Evolutionary conservation across 768 basidiomycete genomes (phyloP).

Genomic region (Lactarius sanguifluus): DNA sequence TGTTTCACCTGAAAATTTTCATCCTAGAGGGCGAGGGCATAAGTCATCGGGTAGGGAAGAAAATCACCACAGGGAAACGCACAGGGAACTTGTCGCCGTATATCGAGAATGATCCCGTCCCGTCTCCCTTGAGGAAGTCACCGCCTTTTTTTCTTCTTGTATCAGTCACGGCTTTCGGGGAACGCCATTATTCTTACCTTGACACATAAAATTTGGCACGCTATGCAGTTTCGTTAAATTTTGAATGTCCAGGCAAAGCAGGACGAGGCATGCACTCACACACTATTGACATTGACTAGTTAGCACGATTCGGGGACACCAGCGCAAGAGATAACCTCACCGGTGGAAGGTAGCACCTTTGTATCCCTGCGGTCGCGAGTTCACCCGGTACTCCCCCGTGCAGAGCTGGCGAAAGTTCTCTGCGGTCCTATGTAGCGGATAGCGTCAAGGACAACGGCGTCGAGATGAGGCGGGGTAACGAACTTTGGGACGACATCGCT

Average conservation of each 20-base stretch:
- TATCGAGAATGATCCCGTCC: conserved; percentile 95
- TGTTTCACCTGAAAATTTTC: conserved; percentile 96
- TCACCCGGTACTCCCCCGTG: conserved; percentile 91
- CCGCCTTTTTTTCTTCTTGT: conserved; percentile 54
- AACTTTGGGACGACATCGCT: conserved; percentile 95
- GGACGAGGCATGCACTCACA: conserved; percentile 46
- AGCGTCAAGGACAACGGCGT: not conserved
- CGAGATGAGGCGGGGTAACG: conserved; percentile 31
- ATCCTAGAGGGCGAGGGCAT: conserved; percentile 51
- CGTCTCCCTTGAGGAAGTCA: conserved; percentile 92
- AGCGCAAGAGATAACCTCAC: conserved; percentile 43
- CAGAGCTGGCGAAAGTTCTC: conserved; percentile 98
- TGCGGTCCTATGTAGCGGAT: conserved; percentile 67
- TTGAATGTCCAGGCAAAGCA: conserved; percentile 19
- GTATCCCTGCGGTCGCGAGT: conserved; percentile 86
- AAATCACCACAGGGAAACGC: conserved; percentile 31
- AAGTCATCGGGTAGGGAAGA: not conserved
- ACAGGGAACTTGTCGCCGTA: conserved; percentile 95
- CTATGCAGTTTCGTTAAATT: conserved; percentile 39
- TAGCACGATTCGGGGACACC: conserved; percentile 31
- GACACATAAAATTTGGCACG: conserved; percentile 94
- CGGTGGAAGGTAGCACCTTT: conserved; percentile 91
- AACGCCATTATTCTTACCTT: conserved; percentile 51
- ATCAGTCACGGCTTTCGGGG: conserved; percentile 3
- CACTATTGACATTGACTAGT: conserved; percentile 46